phyloP scores from a whole-genome alignment of 2,329 filamentous ascomycete species.

The Aspergillus niger region DNA sequence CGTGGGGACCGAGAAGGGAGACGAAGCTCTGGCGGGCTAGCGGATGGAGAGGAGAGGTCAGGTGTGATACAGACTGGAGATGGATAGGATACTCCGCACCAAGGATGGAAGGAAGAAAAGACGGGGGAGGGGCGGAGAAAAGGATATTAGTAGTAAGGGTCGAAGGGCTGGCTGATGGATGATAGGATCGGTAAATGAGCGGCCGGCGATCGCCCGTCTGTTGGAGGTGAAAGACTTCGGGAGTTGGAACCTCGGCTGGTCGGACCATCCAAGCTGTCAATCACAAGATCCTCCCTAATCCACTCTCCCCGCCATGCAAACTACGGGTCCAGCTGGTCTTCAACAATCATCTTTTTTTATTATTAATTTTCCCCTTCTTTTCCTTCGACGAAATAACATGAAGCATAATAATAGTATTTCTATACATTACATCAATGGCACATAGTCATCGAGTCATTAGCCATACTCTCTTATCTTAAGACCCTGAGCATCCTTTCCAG shows the following conservation, averaged over 20 bases:
- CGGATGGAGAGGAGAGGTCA: neutral
- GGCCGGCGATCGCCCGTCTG: slow-evolving; percentile 11
- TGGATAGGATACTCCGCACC: slow-evolving; percentile 9
- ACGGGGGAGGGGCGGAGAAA: slow-evolving; percentile 16
- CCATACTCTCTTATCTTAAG: neutral
- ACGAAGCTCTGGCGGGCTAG: slow-evolving; percentile 22
- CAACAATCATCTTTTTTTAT: neutral
- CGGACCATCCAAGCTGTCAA: neutral
- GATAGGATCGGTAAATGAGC: slow-evolving; percentile 20
- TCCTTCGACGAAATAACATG: no score
- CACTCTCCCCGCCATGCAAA: neutral
- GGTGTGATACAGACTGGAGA: slow-evolving; percentile 1
- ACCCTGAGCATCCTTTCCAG: neutral
- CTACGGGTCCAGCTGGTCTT: neutral
- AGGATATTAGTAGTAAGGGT: slow-evolving; percentile 2
- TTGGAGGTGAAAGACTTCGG: neutral
- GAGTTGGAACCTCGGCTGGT: slow-evolving; percentile 16
- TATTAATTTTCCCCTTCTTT: neutral
- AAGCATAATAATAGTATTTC: no score
- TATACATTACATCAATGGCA: neutral
- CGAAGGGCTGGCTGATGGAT: slow-evolving; percentile 4
- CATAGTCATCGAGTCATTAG: neutral
- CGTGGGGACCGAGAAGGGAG: slow-evolving; percentile 11
- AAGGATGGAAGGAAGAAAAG: slow-evolving; percentile 13
- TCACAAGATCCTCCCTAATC: neutral